Base-by-base conservation (phyloP, 306 rosid genomes). In the Dicorynia guianensis region DNA sequence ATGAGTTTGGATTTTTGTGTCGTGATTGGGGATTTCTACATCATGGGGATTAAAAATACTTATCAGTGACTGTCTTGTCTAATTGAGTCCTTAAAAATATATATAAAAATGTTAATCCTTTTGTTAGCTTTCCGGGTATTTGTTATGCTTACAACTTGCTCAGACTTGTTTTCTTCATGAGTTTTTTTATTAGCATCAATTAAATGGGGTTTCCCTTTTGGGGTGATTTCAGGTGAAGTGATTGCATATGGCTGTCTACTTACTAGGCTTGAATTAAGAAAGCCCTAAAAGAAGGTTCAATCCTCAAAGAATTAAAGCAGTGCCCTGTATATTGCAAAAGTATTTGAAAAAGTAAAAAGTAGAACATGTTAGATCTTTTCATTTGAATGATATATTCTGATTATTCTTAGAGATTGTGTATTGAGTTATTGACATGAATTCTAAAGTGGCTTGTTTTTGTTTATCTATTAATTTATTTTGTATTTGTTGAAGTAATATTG, bases 351-450 rank as follows among this genome's bases (percentile, higher is more conserved):
- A 25, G 30, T 1, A 25, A 20, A 18, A 58, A 67, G 69, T 57
- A 47, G 44, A 20, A 44, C 56, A 20, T 46, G 17, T 57, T 67
- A 5, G 69, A 53, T 60, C 19, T 7, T 46, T 6, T 60, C 43
- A 49, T 48, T 18, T 60, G 53, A 44, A 62, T 60, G 62, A 36
- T 25, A 62, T 25, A 9, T 49, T 61, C 52, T 46, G 47, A 34
- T 46, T 44, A 14, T 55, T 39, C 11, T n/a, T 64, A 25, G 39
- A 73, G 58, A 46, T 77, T 72, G 50, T 69, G 8, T 36, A 20
- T 11, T 42, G 30, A 25, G 30, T 25, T 25, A 1, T 25, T 25
- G 4, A 18, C 71, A 46, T 6, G 71, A 49, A 13, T 48, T 5
- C 14, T 46, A 4, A 9, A 3, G 35, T 12, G 15, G 72, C 56